Percentiles rank a stretch among this genome's conserved stretches.
Evolutionary conservation across 768 basidiomycete genomes (phyloP).

Genomic region (Termitomyces bulborhizus): DNA sequence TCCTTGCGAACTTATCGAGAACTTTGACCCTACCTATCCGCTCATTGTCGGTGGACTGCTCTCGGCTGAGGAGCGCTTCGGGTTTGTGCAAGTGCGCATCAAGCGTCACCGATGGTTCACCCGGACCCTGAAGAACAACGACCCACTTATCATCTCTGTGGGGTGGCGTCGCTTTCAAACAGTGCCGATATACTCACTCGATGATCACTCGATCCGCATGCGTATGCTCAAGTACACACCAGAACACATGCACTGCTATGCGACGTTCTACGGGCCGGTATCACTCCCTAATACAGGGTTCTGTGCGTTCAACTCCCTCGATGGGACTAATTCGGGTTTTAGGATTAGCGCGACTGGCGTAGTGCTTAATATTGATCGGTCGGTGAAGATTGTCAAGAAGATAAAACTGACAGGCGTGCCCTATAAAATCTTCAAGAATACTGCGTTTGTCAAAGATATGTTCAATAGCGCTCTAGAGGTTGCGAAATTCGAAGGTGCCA

Average conservation of each 20-base stretch:
- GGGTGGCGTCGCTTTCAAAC: conserved; percentile 98
- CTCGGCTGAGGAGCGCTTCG: conserved; percentile 86
- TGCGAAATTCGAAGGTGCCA: conserved; percentile 98
- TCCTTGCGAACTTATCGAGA: conserved; percentile 86
- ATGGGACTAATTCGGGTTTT: conserved; percentile 66
- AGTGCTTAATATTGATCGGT: conserved; percentile 87
- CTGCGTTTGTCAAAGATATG: conserved; percentile 97
- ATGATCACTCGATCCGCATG: conserved; percentile 97
- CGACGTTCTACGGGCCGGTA: conserved; percentile 94
- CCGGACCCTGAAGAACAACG: conserved; percentile 91
- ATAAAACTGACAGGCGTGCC: conserved; percentile 93
- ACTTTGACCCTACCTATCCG: conserved; percentile 90
- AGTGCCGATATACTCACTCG: conserved; percentile 91
- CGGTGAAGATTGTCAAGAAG: conserved; percentile 96
- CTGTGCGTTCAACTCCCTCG: conserved; percentile 90
- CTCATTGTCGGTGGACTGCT: conserved; percentile 90
- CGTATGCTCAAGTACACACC: conserved; percentile 99
- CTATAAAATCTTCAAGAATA: conserved; percentile 99
- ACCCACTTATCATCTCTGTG: conserved; percentile 93
- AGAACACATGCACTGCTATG: conserved; percentile 99
- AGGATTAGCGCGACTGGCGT: conserved; percentile 91
- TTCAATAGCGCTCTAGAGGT: conserved; percentile 91
- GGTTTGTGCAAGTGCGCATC: conserved; percentile 90
- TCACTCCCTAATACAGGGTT: conserved; percentile 92
- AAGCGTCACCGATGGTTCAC: conserved; percentile 95